Base-by-base conservation (phyloP, 228 moss, liverwort and hornwort genomes). In the Sphagnum magellanicum region DNA sequence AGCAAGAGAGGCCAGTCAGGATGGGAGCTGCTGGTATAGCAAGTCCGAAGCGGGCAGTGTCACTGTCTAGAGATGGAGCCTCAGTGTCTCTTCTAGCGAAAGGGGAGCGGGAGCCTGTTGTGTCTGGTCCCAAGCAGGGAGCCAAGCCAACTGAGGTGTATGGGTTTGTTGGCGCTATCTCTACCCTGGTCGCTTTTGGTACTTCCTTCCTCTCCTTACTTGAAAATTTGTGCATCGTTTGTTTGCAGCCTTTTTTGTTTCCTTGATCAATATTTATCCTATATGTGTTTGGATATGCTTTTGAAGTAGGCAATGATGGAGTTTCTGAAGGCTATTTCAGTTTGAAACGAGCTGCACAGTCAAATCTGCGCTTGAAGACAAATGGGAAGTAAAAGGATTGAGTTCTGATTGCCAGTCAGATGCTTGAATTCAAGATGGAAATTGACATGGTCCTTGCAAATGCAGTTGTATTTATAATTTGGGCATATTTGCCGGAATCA, bases 121-220 rank as follows among this genome's bases (percentile, higher is more conserved):
- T 68, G 62, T 69, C 74, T 14, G 84, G 85, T 14, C 67, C 85
- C 55, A 88, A 78, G 63, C 85, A 79, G 60, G 91, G 93, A 17
- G 97, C 97, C 12, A 98, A 98, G 70, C 93, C 97, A 5, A 84
- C 88, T 32, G 97, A 98, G 81, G 97, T 98, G 0, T 93, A 98
- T 72, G 97, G 97, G 12, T 98, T 98, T 77, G 93, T 91, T 46
- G 93, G 97, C 13, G 93, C 93, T 4, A 93, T 91, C 70, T 90
- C 91, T 46, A 90, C 97, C 6, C 77, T 91, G 0, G 93, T 93
- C 53, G 88, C 83, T 0, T 90, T 85, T 51, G 84, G 87, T 88
- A 73, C n/a, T 9, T 70, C 53, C 48, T 59, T 17, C 9, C 52
- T 58, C 72, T 63, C 16, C 15, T 6, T 63, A 8, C 15, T 63